phyloP scores from a whole-genome alignment of 441 rosid species.

The Lepidium campestre region DNA sequence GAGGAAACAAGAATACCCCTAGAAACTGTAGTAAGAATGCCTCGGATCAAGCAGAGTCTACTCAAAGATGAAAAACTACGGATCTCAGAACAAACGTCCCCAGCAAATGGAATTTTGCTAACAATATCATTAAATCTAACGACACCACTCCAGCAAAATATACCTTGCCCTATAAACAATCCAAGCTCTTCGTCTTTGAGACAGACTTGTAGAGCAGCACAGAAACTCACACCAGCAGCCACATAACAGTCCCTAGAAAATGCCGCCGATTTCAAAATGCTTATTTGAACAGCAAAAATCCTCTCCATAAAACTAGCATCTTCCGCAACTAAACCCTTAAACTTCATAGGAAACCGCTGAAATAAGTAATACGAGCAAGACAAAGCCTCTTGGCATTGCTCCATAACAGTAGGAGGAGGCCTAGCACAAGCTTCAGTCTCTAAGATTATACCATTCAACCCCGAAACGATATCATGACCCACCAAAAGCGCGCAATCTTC shows the following conservation, averaged over 20 bases:
- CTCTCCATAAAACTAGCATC: conserved; percentile 47
- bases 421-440: conserved; percentile 61
- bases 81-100: conserved; percentile 63
- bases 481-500: conserved; percentile 71
- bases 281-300: conserved; percentile 49
- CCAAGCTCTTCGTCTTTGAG: conserved; percentile 66
- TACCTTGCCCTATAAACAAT: conserved; percentile 61
- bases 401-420: conserved; percentile 88
- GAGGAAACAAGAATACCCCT: conserved; percentile 61
- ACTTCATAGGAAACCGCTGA: conserved; percentile 70
- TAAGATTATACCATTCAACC: conserved; percentile 55
- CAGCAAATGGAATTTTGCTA: conserved; percentile 58
- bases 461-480: conserved; percentile 67
- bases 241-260: conserved; percentile 90
- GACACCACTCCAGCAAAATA: conserved; percentile 36
- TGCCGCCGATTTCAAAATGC: conserved; percentile 56
- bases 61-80: conserved; percentile 57
- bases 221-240: conserved; percentile 91
- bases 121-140: conserved; percentile 33
- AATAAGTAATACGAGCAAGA: conserved; percentile 91
- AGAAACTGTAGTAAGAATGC: conserved; percentile 89
- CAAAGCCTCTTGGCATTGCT: conserved; percentile 92
- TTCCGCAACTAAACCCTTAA: conserved; percentile 34
- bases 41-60: conserved; percentile 92
- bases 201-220: conserved; percentile 82